These are phyloP conservation scores for Salvia miltiorrhiza DNA, from an alignment of 257 asterid species.

Conservation along the genomic window DNA sequence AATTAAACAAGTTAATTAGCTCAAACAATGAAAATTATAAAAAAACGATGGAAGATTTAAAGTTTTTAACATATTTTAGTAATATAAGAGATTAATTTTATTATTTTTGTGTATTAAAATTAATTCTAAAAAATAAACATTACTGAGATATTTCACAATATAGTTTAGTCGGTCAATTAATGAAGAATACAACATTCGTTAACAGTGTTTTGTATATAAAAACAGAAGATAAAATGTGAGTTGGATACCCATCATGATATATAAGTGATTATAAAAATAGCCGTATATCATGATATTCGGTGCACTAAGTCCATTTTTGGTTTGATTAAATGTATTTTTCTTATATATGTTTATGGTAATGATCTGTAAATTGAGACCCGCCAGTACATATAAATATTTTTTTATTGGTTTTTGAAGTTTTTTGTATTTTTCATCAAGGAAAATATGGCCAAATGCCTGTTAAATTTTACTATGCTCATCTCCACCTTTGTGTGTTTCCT, in stretches of 20 bases:
- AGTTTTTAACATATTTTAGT: too few relatives aligned
- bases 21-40: too few relatives aligned
- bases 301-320: constrained; percentile 22
- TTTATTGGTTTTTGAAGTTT: background rate
- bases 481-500: background rate
- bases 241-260: constrained; percentile 34
- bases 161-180: background rate
- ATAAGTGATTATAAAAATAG: constrained; percentile 22
- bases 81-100: too few relatives aligned
- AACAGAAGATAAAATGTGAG: constrained; percentile 17
- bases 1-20: too few relatives aligned
- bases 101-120: too few relatives aligned
- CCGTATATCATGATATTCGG: constrained; percentile 15
- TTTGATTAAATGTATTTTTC: background rate
- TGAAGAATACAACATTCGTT: constrained; percentile 21
- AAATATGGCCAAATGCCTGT: too few relatives aligned
- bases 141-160: background rate
- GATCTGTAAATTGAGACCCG: constrained; percentile 3
- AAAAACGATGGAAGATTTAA: too few relatives aligned
- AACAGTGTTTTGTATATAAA: background rate
- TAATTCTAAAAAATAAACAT: too few relatives aligned
- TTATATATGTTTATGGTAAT: background rate
- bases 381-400: background rate
- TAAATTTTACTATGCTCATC: too few relatives aligned
- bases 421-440: too few relatives aligned